Base-by-base conservation (phyloP, 2,329 filamentous ascomycete genomes). In the Hypomyces perniciosus region DNA sequence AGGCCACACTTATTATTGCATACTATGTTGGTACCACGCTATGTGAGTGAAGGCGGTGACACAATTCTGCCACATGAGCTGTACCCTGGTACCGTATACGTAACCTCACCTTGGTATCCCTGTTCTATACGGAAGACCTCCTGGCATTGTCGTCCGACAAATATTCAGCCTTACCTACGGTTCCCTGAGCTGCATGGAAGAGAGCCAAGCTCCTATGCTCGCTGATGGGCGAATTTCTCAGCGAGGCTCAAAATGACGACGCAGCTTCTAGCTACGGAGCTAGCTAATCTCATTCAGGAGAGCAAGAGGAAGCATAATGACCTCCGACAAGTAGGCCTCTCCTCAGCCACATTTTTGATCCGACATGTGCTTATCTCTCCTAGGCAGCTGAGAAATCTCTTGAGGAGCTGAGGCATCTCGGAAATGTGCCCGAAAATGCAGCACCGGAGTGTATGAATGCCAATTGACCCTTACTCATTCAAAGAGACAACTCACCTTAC, bases 231-330 rank as follows among this genome's bases (percentile, higher is more conserved):
- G 46, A 51, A 50, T 53, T 54, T 43, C 44, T 52, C 38, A 50
- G 51, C 57, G 44, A 52, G 49, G 59, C 56, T 57, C 68, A 84
- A 73, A 63, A 96, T 96, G 90, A 95, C 90, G 69, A 86, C 90
- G 62, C 89, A 95, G 79, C 84, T 96, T 64, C 80, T 96, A 63
- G 84, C 85, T 65, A 85, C 88, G 52, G 91, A 96, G 79, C 81
- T 96, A 68, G 82, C 86, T 64, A 95, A 89, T 72, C 82, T 96
- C 67, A 86, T 96, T 62, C 89, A 95, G 70, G 93, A 99, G 75
- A 93, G 91, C 66, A 97, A 95, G 72, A 83, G 92, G 63, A 97
- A 95, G 72, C 86, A 96, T 69, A 83, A 86, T 60, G 93, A 97
- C 62, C 77, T 99, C 48, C 84, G 88, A 74, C 88, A 87, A 78